A percentile compares a stretch with the other conserved stretches of the same genome.
phyloP scores from a whole-genome alignment of 352 stramenopile species.

The Phytophthora tentaculata region DNA sequence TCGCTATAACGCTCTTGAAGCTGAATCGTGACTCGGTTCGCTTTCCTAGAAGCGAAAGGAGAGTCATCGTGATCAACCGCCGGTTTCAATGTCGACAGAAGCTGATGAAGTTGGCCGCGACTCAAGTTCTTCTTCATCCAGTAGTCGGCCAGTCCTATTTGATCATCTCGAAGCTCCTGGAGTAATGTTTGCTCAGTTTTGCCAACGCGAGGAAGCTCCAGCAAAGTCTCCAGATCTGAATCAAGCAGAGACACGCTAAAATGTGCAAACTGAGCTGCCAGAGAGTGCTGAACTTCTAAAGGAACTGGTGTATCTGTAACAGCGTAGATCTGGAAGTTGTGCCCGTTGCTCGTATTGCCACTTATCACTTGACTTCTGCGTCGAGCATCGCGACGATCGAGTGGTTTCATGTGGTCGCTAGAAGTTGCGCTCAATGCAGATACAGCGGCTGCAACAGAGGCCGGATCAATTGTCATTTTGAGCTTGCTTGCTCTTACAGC shows the following conservation, averaged over 20 bases:
- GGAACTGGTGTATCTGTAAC: slow-evolving; percentile 33
- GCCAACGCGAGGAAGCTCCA: slow-evolving; percentile 5
- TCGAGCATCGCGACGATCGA: slow-evolving; percentile 7
- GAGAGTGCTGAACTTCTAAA: slow-evolving; percentile 17
- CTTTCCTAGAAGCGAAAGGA: slow-evolving; percentile 21
- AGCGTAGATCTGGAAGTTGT: slow-evolving; percentile 57
- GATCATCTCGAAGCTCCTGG: slow-evolving; percentile 23
- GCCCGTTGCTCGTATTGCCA: not conserved
- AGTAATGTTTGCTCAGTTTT: slow-evolving; percentile 16
- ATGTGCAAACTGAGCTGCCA: slow-evolving; percentile 33
- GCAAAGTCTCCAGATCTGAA: slow-evolving; percentile 10
- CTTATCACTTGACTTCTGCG: not conserved
- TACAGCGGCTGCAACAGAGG: slow-evolving; percentile 1
- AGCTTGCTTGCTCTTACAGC: slow-evolving; percentile 8
- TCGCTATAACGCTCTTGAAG: slow-evolving; percentile 24
- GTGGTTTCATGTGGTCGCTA: not conserved
- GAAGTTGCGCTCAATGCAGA: not conserved
- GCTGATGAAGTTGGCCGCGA: slow-evolving; percentile 12
- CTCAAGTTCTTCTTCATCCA: slow-evolving; percentile 20
- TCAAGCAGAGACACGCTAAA: slow-evolving; percentile 27
- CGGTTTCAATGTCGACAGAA: slow-evolving; percentile 17
- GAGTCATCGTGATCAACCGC: slow-evolving; percentile 10
- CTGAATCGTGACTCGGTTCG: slow-evolving; percentile 17
- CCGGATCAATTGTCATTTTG: slow-evolving; percentile 8
- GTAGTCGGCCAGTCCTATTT: slow-evolving; percentile 20